Evolutionary conservation across 495 filamentous ascomycete genomes (phyloP), one percentile per base, ranked within the genome.

Genomic region (Penicillium chermesinum): DNA sequence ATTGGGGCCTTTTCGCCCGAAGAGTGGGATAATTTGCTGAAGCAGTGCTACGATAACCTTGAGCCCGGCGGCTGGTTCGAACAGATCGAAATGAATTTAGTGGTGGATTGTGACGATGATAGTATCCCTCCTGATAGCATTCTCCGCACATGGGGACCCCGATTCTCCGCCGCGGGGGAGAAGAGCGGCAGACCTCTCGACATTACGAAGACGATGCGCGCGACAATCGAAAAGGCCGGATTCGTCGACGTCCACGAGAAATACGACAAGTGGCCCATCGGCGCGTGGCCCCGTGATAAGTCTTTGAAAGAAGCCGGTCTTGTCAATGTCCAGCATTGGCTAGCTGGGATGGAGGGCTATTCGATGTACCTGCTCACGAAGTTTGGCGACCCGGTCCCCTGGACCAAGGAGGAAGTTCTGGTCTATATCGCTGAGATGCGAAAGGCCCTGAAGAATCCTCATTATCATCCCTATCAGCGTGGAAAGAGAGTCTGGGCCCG

Each of bases 21-120:
- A 9, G 65, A 66, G 44, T 63, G 53, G 51, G 43, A 54, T 8
- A 7, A 41, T 12, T 19, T 71, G 33, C 57, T 62, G 41, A 27
- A 45, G 13, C 63, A 67, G 37, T 34, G 35, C 41, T 51, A 51
- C 48, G 48, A 46, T 10, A 19, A 38, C 17, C 27, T 49, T 2
- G 20, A 49, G 14, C 41, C 78, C 0, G 76, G 77, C 40, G 78
- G 72, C 19, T 80, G 72, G 61, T 54, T 79, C 30, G 79, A 82
- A 45, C 57, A 77, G 38, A 69, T 77, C 40, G 77, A 82, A 42
- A 54, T 76, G 10, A 46, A 59, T 44, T 58, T 62, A 34, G 30
- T 44, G 40, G 61, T 66, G 16, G 40, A 49, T 2, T 69, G 59
- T 42, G 72, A 77, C 49, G 77, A 79, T 57, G 56, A 59, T 20